A percentile compares a stretch with the other conserved stretches of the same genome.
phyloP scores from a whole-genome alignment of 2,329 filamentous ascomycete species.

The Cylindrodendrum hubeiense region DNA sequence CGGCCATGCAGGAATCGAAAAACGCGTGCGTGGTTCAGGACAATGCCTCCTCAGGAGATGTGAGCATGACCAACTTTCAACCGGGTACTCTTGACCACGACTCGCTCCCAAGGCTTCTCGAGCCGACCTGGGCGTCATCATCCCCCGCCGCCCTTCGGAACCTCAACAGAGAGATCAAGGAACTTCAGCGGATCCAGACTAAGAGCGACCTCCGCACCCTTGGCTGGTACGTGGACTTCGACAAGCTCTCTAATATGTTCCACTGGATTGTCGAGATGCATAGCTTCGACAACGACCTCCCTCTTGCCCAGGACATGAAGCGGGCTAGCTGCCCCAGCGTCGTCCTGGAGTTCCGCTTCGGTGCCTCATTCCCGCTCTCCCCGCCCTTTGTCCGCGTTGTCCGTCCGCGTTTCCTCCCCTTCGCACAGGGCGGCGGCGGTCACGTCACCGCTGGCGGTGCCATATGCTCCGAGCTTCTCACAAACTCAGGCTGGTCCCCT shows the following conservation, averaged over 20 bases:
- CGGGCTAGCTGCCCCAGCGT: constrained; percentile 71
- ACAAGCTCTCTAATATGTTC: constrained; percentile 79
- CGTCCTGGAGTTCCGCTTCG: constrained; percentile 86
- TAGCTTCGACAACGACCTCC: constrained; percentile 78
- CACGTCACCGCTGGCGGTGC: constrained; percentile 89
- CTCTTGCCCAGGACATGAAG: constrained; percentile 82
- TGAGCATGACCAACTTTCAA: constrained; percentile 63
- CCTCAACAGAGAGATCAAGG: constrained; percentile 66
- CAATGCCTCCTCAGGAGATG: not conserved
- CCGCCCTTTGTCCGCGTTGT: constrained; percentile 90
- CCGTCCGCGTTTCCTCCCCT: constrained; percentile 81
- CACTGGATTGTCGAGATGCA: constrained; percentile 95
- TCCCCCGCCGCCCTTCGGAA: constrained; percentile 42
- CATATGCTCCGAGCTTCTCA: constrained; percentile 86
- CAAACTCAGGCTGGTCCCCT: constrained; percentile 84
- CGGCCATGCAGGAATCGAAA: constrained; percentile 27
- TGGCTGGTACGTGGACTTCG: constrained; percentile 85
- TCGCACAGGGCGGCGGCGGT: constrained; percentile 80
- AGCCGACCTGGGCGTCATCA: constrained; percentile 47
- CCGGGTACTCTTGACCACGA: constrained; percentile 74
- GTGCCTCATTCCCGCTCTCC: constrained; percentile 78
- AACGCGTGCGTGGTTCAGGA: not conserved
- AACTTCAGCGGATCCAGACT: constrained; percentile 74
- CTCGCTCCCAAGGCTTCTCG: constrained; percentile 71
- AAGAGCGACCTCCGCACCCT: constrained; percentile 72